These are phyloP conservation scores for Amanita exitialis DNA, from an alignment of 768 basidiomycete genomes.

Conservation along the genomic window DNA sequence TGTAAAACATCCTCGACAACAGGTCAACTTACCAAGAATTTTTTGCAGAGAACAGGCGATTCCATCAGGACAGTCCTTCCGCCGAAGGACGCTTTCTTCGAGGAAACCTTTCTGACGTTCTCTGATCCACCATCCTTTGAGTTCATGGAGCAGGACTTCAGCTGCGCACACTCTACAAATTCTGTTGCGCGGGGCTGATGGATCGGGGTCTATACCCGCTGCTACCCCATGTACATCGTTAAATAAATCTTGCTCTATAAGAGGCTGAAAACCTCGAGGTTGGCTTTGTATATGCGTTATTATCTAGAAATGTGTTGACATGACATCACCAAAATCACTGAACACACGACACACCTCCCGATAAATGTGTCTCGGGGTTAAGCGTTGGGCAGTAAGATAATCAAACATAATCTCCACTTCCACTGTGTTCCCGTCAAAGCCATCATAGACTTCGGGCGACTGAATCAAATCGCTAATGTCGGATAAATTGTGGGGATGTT, in stretches of 20 bases:
- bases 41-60: conserved; percentile 47
- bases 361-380: conserved; percentile 67
- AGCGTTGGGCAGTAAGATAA: conserved; percentile 51
- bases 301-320: conserved; percentile 32
- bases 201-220: conserved; percentile 44
- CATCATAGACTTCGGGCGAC: conserved; percentile 69
- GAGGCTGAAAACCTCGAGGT: conserved; percentile 51
- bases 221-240: conserved; percentile 53
- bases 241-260: conserved; percentile 66
- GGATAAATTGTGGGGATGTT: conserved; percentile 60
- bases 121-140: conserved; percentile 77
- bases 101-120: conserved; percentile 64
- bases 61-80: conserved; percentile 66
- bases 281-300: conserved; percentile 48
- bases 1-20: background rate
- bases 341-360: conserved; percentile 44
- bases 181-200: conserved; percentile 45
- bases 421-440: conserved; percentile 65
- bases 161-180: conserved; percentile 68
- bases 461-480: conserved; percentile 71
- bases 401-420: conserved; percentile 84
- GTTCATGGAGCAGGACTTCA: conserved; percentile 65
- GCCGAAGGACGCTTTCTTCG: conserved; percentile 40
- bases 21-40: conserved; percentile 46
- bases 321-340: background rate